A percentile compares a stretch with the other conserved stretches of the same genome.
Conservation (phyloP, 129 eudicot genomes). For the Solidago caesia region DNA sequence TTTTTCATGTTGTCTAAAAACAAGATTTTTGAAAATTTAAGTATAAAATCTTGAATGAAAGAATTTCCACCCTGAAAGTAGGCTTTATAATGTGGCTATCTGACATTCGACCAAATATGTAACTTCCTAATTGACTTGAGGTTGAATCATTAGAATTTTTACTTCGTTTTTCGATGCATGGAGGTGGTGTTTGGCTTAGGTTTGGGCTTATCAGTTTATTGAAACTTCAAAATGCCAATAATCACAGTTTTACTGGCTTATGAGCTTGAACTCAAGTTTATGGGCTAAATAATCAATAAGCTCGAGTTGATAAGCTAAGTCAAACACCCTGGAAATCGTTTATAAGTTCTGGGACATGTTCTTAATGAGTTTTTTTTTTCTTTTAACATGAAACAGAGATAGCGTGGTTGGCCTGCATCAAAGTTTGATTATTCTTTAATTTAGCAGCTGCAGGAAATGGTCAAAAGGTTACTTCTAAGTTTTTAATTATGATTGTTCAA, state of each 20-base stretch:
- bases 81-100: not conserved
- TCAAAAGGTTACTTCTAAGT: conserved; percentile 10
- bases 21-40: too few species aligned
- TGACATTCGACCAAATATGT: not conserved
- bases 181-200: too few species aligned
- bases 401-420: not conserved
- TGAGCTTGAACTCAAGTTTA: too few species aligned
- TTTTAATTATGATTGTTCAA: not conserved
- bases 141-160: not conserved
- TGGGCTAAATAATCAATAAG: too few species aligned
- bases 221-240: too few species aligned
- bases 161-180: not conserved
- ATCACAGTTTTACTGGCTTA: too few species aligned
- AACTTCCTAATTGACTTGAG: too few species aligned
- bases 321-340: not conserved
- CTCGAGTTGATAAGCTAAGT: too few species aligned
- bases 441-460: conserved; percentile 20
- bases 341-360: not conserved
- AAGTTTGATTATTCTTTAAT: not conserved
- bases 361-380: not conserved
- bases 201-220: too few species aligned
- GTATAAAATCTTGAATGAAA: not conserved
- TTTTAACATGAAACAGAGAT: conserved; percentile 13
- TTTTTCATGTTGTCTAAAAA: too few species aligned
- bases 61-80: not conserved